Evolutionary conservation across 371 early-diverging fungal species (phyloP).

Genomic region (Cokeromyces recurvatus): DNA sequence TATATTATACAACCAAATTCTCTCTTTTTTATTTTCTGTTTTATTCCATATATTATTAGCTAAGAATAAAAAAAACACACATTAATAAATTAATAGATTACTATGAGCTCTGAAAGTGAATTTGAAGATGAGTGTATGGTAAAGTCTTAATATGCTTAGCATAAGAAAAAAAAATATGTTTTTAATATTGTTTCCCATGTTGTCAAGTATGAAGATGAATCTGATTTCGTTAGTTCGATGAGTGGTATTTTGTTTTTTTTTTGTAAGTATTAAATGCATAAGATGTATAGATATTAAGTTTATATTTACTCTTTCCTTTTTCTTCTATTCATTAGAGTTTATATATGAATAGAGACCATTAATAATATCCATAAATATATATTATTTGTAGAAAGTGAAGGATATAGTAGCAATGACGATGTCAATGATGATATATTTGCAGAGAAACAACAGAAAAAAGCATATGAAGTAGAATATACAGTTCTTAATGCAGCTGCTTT

Average conservation of each 20-base stretch:
- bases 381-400: conserved; percentile 22
- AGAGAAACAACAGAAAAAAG: conserved; percentile 27
- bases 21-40: too few species aligned
- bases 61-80: too few species aligned
- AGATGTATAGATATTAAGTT: neutral
- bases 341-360: too few species aligned
- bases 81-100: too few species aligned
- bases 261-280: neutral
- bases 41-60: too few species aligned
- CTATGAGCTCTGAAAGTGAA: conserved; percentile 24
- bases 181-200: neutral
- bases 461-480: conserved; percentile 39
- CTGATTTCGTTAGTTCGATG: conserved; percentile 30
- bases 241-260: conserved; percentile 16
- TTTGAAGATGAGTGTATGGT: conserved; percentile 25
- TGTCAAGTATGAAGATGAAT: conserved; percentile 19
- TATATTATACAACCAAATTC: too few species aligned
- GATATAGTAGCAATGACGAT: conserved; percentile 29
- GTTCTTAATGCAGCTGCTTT: conserved; percentile 24
- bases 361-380: neutral
- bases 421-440: conserved; percentile 30
- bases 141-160: neutral
- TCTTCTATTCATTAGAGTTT: too few species aligned
- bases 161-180: neutral
- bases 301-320: neutral